Base-by-base conservation (phyloP, 208 protist species). In the Perkinsela sp. region DNA sequence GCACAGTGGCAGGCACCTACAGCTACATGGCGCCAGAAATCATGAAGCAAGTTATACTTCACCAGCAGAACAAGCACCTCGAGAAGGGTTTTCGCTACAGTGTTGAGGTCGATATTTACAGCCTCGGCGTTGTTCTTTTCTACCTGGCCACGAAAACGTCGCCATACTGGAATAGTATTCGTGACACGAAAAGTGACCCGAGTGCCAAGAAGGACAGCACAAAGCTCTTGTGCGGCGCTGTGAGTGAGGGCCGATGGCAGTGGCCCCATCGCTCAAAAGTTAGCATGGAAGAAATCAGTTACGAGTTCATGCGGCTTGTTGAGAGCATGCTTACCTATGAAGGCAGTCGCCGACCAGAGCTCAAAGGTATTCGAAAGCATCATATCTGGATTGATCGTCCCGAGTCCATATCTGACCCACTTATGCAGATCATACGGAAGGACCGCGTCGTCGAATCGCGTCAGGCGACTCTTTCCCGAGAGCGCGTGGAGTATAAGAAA, bases 1-100 rank as follows among this genome's bases (percentile, higher is more conserved):
- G 88, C 73, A 91, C 86, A 0, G 83, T 91, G 28, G 86, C 86
- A 0, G 86, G 86, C 1, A 91, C 86, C 0, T 82, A 82, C 28
- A 87, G 89, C 81, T 91, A 91, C 76, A 91, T 91, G 86, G 86
- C 86, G 0, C 86, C 86, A 40, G 83, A 89, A 66, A 88, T 91
- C 75, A 84, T 84, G 13, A 75, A 77, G 1, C 83, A 87, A 68
- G 85, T 91, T 16, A 88, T 83, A 75, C 86, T 82, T 71, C 82
- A 82, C 0, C 78, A 87, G 77, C 80, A 78, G 0, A 16, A n/a
- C 28, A 67, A 16, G 6, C 31, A 31, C 29, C 1, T 68, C 15
- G 40, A 30, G 69, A 29, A 83, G 71, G n/a, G 69, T 71, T 6
- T 91, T 22, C 85, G 79, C 66, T 91, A 91, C 70, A 83, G 86